phyloP scores from a whole-genome alignment of 768 basidiomycete species.

The Calvatia gigantea region DNA sequence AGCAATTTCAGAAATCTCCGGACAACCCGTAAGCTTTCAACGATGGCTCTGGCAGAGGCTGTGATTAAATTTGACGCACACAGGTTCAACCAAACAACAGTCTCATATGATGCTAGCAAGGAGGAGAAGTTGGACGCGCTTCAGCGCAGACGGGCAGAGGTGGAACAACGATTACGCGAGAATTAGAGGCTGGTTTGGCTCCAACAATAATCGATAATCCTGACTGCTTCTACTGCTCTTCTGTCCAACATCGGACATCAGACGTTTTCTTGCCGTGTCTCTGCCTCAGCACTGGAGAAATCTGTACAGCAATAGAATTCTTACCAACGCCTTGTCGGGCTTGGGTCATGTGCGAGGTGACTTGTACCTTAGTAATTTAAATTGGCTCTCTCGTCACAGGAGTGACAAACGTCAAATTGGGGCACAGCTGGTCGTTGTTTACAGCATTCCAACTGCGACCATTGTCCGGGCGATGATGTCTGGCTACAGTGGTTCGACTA shows the following conservation, averaged over 20 bases:
- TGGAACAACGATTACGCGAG: slow-evolving; percentile 65
- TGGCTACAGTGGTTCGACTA: neutral
- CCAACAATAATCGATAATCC: no score
- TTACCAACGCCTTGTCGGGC: neutral
- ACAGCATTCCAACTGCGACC: neutral
- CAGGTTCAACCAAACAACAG: slow-evolving; percentile 81
- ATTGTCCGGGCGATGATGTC: neutral
- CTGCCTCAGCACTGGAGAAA: neutral
- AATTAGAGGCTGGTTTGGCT: slow-evolving; percentile 20
- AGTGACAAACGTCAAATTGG: neutral
- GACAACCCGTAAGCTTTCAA: slow-evolving; percentile 78
- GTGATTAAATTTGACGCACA: neutral
- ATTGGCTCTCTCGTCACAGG: no score
- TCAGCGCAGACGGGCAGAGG: slow-evolving; percentile 58
- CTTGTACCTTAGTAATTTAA: neutral
- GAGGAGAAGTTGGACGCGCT: slow-evolving; percentile 81
- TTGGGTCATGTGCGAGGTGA: neutral
- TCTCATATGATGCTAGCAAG: slow-evolving; percentile 84
- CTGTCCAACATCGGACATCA: neutral
- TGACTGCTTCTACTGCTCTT: no score
- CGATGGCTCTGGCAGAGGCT: neutral
- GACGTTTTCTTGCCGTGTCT: neutral
- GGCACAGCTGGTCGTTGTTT: neutral
- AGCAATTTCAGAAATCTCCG: slow-evolving; percentile 94
- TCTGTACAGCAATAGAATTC: neutral